These are phyloP conservation scores for Gossypium longicalyx DNA, from an alignment of 345 rosid genomes.

Conservation along the genomic window DNA sequence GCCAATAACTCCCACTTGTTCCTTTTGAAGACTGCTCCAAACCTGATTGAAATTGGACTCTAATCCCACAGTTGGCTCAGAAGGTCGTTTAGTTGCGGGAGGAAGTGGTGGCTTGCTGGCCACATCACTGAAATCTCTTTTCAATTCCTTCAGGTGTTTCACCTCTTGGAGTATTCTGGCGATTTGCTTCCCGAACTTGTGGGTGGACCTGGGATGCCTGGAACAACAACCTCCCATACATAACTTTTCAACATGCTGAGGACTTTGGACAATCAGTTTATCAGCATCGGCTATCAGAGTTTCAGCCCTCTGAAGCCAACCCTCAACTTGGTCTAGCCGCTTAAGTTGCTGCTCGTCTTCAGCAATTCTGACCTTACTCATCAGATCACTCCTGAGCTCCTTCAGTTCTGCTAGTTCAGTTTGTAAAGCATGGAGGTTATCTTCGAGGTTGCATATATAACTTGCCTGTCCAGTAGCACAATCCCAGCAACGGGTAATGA, in stretches of 20 bases:
- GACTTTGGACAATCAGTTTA: neutral
- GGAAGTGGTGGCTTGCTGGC: neutral
- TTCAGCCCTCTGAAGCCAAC: slow-evolving; percentile 11
- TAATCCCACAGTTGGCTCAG: neutral
- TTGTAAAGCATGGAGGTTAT: neutral
- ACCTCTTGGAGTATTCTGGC: neutral
- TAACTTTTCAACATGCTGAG: neutral
- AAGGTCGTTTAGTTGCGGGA: neutral
- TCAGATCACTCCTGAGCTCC: neutral
- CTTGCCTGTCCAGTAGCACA: neutral
- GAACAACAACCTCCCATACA: slow-evolving; percentile 4
- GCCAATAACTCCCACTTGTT: neutral
- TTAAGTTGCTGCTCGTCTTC: neutral
- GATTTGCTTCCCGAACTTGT: neutral
- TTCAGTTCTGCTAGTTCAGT: neutral
- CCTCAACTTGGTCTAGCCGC: neutral
- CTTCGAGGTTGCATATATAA: neutral
- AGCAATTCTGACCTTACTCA: neutral
- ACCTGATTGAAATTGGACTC: neutral
- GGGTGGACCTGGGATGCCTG: neutral
- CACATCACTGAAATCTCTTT: neutral
- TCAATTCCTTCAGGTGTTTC: too few relatives aligned
- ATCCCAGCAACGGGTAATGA: neutral
- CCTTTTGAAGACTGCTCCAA: neutral
- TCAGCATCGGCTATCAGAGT: neutral